Percentiles rank a stretch among this genome's conserved stretches.
Evolutionary conservation across 768 basidiomycete genomes (phyloP).

Genomic region (Lactarius deliciosus): DNA sequence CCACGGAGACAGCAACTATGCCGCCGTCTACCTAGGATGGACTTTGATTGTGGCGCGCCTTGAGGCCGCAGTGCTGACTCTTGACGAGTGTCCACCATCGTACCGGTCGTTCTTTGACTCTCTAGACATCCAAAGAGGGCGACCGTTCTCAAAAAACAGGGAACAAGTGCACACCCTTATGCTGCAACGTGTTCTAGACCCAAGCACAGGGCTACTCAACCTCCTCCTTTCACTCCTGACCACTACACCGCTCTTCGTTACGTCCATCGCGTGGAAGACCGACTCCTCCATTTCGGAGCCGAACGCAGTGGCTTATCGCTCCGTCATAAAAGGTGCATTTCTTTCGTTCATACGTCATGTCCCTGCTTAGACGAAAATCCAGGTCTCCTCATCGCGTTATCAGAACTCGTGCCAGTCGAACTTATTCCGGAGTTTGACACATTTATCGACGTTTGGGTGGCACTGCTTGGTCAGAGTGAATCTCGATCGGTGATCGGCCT

Average conservation of each 20-base stretch:
- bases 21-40: slow-evolving; percentile 80
- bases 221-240: slow-evolving; percentile 60
- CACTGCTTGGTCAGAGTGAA: slow-evolving; percentile 76
- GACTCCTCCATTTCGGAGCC: slow-evolving; percentile 70
- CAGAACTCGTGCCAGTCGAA: slow-evolving; percentile 74
- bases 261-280: slow-evolving; percentile 64
- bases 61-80: slow-evolving; percentile 44
- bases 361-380: slow-evolving; percentile 15
- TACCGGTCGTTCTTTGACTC: slow-evolving; percentile 58
- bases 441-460: slow-evolving; percentile 74
- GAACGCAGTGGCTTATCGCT: slow-evolving; percentile 76
- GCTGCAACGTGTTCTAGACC: slow-evolving; percentile 54
- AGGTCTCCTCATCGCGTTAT: slow-evolving; percentile 77
- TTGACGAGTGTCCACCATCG: slow-evolving; percentile 52
- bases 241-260: slow-evolving; percentile 73
- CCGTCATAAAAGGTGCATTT: slow-evolving; percentile 75
- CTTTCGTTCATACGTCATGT: background rate
- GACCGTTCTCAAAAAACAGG: slow-evolving; percentile 54
- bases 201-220: slow-evolving; percentile 59
- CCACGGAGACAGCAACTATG: slow-evolving; percentile 60
- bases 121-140: slow-evolving; percentile 42
- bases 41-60: slow-evolving; percentile 74
- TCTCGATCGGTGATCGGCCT: slow-evolving; percentile 61
- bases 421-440: slow-evolving; percentile 71
- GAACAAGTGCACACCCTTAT: slow-evolving; percentile 59